Evolutionary conservation across 495 filamentous ascomycete genomes (phyloP).

Genomic region (Viridothelium virens): DNA sequence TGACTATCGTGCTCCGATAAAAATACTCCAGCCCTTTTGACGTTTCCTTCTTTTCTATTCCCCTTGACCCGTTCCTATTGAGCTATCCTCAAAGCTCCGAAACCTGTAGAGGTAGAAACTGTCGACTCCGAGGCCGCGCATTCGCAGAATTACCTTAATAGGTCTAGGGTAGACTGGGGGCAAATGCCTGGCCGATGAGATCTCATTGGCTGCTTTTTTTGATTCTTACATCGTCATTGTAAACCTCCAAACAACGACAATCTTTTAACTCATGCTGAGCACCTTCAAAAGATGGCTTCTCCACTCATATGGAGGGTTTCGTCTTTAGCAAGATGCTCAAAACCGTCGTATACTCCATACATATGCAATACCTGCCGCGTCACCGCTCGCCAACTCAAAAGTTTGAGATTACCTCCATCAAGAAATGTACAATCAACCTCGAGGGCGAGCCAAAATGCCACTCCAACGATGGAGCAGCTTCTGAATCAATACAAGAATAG

Average conservation of each 20-base stretch:
- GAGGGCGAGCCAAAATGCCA: slow-evolving; percentile 23
- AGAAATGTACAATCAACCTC: slow-evolving; percentile 29
- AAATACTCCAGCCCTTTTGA: no score
- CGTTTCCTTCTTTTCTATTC: no score
- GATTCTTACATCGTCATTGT: not conserved
- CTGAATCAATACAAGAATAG: slow-evolving; percentile 47
- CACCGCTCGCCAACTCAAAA: not conserved
- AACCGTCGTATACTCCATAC: slow-evolving; percentile 19
- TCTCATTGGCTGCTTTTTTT: no score
- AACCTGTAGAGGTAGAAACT: no score
- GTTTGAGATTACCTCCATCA: slow-evolving; percentile 6
- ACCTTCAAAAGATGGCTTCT: slow-evolving; percentile 17
- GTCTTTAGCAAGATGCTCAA: slow-evolving; percentile 13
- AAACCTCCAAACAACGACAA: not conserved
- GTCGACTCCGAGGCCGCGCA: no score
- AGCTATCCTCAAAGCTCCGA: no score
- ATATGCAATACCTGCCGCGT: not conserved
- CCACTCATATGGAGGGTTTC: slow-evolving; percentile 20
- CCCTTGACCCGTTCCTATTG: no score
- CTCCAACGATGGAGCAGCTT: slow-evolving; percentile 49
- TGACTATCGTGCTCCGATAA: no score
- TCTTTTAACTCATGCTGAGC: not conserved
- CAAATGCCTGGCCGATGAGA: no score
- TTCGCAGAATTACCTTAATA: no score
- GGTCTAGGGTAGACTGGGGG: no score